A percentile compares a stretch with the other conserved stretches of the same genome.
Conservation (phyloP, 768 basidiomycete genomes). For the Xerocomellus dryophilus region DNA sequence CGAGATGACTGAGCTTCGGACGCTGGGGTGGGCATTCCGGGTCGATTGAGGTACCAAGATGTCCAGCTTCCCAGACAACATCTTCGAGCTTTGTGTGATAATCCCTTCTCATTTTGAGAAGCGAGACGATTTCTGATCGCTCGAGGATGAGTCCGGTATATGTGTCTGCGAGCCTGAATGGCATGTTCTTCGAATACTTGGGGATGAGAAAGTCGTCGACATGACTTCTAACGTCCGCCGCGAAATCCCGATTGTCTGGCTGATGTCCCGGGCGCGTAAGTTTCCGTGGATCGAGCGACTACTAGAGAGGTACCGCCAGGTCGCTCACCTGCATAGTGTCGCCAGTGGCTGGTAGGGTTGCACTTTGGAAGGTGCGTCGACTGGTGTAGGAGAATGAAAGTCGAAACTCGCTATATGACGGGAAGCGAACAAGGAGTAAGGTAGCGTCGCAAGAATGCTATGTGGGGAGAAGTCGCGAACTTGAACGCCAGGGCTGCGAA, state of each 20-base stretch:
- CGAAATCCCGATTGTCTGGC: conserved; percentile 6
- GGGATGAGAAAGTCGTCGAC: conserved; percentile 15
- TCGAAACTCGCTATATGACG: neutral
- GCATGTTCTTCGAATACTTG: conserved; percentile 17
- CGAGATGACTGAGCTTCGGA: conserved; percentile 2
- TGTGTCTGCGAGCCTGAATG: conserved; percentile 25
- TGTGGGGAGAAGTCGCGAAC: no score
- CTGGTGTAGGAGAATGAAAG: neutral
- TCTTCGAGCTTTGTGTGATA: conserved; percentile 6
- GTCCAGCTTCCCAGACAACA: conserved; percentile 1
- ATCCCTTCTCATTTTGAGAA: conserved; percentile 17
- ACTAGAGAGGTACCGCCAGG: neutral
- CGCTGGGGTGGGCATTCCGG: neutral
- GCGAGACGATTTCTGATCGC: conserved; percentile 12
- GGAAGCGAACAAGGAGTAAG: neutral
- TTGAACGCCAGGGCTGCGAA: neutral
- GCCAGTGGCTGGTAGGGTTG: no score
- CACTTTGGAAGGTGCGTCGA: no score
- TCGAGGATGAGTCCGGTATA: conserved; percentile 25
- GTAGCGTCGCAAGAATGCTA: neutral
- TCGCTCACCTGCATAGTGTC: conserved; percentile 12
- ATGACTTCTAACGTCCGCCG: conserved; percentile 11
- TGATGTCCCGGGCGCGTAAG: neutral
- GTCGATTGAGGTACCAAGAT: neutral
- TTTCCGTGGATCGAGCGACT: neutral